Evolutionary conservation across 768 basidiomycete genomes (phyloP), one percentile per base, ranked within the genome.

Genomic region (Agrocybe chaxingu): DNA sequence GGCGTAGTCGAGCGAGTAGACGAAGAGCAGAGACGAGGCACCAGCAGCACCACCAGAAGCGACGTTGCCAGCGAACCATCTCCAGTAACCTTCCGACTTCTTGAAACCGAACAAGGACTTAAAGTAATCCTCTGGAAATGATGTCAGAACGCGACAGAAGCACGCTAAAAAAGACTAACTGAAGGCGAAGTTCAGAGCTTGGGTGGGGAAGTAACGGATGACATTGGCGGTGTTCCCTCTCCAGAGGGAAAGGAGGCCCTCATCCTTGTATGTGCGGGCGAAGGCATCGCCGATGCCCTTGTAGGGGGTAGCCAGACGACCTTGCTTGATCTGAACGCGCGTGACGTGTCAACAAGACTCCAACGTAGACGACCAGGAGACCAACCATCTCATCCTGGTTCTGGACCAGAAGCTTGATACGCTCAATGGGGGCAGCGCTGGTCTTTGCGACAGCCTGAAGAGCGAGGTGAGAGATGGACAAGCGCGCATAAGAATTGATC

Each of bases 141-240:
- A 32, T 7, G 62, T 62, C 42, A 55, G 52, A 52, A 11, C 16
- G 4, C 1, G 10, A 24, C 11, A 35, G 3, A 19, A 10, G 2
- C 3, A 4, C 9, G 12, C 47, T 2, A 42, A 44, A 51, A 42
- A 52, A 43, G 37, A 84, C 93, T 62, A 62, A 97, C 91, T 98
- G 89, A 98, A 98, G 70, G 96, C 96, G 66, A 99, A 98, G 90
- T 99, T 99, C 63, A 98, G 76, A 36, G 97, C 97, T 73, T 99
- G 96, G 51, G 97, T 99, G 46, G 97, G 97, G 93, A 99, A 99
- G 89, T 99, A 99, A 70, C 97, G 95, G 78, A 99, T 97, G 76
- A 99, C 97, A 77, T 99, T 99, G 83, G 97, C 96, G 52, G 96
- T 98, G 86, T 99, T 99, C 73, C 97, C 97, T 77, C 97, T 80